Conservation (phyloP, 805 yeast genomes). For the Cyberlindnera subsufficiens region DNA sequence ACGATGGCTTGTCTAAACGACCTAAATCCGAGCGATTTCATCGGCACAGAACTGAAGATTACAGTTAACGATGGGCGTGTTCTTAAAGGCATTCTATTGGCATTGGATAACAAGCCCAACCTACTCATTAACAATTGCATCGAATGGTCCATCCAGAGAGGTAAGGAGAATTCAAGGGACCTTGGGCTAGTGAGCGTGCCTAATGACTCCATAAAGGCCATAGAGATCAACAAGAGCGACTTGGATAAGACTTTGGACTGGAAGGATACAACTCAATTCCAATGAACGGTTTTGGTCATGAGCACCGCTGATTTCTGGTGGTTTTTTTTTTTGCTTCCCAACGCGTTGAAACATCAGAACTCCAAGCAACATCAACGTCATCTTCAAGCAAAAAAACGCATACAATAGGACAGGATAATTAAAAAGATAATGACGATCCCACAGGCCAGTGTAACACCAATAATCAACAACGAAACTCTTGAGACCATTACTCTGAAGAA, state of each 20-base stretch:
- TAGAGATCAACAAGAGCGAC: slow-evolving; percentile 16
- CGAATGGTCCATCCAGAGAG: slow-evolving; percentile 7
- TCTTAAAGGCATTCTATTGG: slow-evolving; percentile 18
- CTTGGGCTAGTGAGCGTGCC: slow-evolving; percentile 24
- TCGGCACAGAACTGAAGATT: slow-evolving; percentile 15
- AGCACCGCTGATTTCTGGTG: too few species aligned
- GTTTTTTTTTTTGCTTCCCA: too few species aligned
- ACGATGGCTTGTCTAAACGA: background rate
- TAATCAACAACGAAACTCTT: slow-evolving; percentile 8
- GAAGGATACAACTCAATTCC: background rate
- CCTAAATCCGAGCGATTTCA: slow-evolving; percentile 11
- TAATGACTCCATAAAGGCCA: slow-evolving; percentile 4
- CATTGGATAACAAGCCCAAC: slow-evolving; percentile 24
- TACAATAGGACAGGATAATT: background rate
- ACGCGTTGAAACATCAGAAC: too few species aligned
- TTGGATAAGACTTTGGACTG: slow-evolving; percentile 14
- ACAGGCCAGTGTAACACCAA: slow-evolving; percentile 18
- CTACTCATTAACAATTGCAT: slow-evolving; percentile 16
- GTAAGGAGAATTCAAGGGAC: slow-evolving; percentile 3
- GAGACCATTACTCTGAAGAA: slow-evolving; percentile 24
- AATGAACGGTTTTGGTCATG: too few species aligned
- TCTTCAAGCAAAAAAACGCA: background rate
- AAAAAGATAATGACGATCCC: slow-evolving; percentile 13
- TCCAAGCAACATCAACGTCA: background rate
- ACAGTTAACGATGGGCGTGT: slow-evolving; percentile 14